A percentile compares a stretch with the other conserved stretches of the same genome.
Conservation (phyloP, 2,329 filamentous ascomycete genomes). For the Colletotrichum orbiculare region DNA sequence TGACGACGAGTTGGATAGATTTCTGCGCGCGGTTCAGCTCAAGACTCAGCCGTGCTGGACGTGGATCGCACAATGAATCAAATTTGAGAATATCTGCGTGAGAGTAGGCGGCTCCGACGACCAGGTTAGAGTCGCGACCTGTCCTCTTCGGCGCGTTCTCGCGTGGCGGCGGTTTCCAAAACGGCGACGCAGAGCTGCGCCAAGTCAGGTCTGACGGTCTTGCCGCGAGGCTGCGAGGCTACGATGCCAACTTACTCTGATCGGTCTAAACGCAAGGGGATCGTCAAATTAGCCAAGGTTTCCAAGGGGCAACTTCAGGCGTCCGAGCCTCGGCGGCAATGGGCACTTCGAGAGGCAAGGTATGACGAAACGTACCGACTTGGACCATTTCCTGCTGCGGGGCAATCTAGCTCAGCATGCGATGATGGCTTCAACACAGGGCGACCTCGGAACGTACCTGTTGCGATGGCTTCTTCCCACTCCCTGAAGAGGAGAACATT, state of each 20-base stretch:
- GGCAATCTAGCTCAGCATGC: slow-evolving; percentile 47
- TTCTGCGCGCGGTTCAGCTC: slow-evolving; percentile 55
- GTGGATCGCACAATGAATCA: slow-evolving; percentile 75
- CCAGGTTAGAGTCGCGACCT: slow-evolving; percentile 73
- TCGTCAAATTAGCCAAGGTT: slow-evolving; percentile 38
- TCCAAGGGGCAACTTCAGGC: slow-evolving; percentile 5
- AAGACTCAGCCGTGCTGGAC: neutral
- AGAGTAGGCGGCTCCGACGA: slow-evolving; percentile 95
- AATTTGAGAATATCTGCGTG: slow-evolving; percentile 95
- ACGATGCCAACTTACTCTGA: slow-evolving; percentile 66
- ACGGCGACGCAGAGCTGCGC: slow-evolving; percentile 83
- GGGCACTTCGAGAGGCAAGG: slow-evolving; percentile 22
- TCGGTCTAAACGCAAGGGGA: slow-evolving; percentile 58
- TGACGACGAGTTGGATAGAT: slow-evolving; percentile 67
- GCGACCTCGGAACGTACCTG: slow-evolving; percentile 66
- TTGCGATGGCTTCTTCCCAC: slow-evolving; percentile 76
- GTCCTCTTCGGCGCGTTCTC: slow-evolving; percentile 64
- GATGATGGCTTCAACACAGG: slow-evolving; percentile 16
- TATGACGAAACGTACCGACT: slow-evolving; percentile 77
- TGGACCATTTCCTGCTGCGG: slow-evolving; percentile 94
- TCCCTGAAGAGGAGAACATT: slow-evolving; percentile 75
- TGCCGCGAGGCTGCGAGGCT: slow-evolving; percentile 40
- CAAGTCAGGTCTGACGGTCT: slow-evolving; percentile 41
- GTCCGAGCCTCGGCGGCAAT: slow-evolving; percentile 17
- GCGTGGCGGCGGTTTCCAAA: slow-evolving; percentile 78